Percentiles rank a stretch among this genome's conserved stretches.
Evolutionary conservation across 2,329 filamentous ascomycete species (phyloP).

Genomic region (Trichoderma arundinaceum): DNA sequence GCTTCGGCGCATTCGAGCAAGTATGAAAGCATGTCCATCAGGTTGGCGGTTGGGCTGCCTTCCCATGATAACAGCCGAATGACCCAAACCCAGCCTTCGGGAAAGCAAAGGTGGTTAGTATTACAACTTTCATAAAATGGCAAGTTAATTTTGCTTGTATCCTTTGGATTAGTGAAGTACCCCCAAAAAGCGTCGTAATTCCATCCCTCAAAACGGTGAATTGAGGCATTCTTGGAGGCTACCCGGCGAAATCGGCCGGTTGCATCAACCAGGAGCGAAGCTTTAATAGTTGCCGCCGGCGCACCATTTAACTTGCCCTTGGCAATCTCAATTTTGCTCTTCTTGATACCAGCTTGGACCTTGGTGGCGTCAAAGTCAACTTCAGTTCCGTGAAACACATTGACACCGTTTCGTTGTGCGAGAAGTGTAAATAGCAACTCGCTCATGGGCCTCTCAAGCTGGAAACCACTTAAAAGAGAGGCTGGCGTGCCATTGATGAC

Average conservation of each 20-base stretch:
- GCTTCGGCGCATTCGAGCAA: conserved; percentile 14
- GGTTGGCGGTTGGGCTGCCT: conserved; percentile 5
- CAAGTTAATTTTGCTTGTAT: background rate
- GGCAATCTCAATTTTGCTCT: too few species aligned
- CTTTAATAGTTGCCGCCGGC: background rate
- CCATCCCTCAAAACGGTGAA: background rate
- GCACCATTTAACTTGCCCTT: background rate
- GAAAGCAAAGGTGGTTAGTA: background rate
- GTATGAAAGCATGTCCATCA: conserved; percentile 24
- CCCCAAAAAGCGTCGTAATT: conserved; percentile 6
- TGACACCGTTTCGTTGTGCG: too few species aligned
- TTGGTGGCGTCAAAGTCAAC: too few species aligned
- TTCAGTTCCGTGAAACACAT: too few species aligned
- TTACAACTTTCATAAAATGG: background rate
- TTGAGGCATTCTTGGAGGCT: background rate
- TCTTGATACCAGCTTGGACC: too few species aligned
- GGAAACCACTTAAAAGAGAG: too few species aligned
- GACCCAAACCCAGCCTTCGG: conserved; percentile 2
- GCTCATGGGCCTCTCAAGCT: too few species aligned
- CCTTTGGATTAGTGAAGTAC: background rate
- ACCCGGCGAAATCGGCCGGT: background rate
- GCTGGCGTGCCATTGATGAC: too few species aligned
- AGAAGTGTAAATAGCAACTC: too few species aligned
- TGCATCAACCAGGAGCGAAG: background rate
- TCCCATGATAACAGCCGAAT: conserved; percentile 9